These are phyloP conservation scores for Citrus cavaleriei DNA, from an alignment of 345 rosid genomes.

Conservation along the genomic window DNA sequence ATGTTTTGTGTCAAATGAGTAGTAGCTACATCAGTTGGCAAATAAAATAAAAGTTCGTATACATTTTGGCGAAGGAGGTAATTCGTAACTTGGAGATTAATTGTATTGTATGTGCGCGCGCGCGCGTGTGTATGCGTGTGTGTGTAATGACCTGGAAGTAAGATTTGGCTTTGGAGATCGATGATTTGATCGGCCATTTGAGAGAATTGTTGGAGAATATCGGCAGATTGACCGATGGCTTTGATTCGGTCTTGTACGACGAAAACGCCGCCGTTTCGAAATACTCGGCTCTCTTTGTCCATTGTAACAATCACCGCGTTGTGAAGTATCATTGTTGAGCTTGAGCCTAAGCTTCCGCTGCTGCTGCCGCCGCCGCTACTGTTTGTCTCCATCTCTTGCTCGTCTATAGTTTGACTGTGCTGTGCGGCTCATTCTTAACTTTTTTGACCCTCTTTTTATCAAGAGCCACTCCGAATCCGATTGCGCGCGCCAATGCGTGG, in stretches of 20 bases:
- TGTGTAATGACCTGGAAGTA: conserved; percentile 48
- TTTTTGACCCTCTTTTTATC: background rate
- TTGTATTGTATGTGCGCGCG: too few relatives aligned
- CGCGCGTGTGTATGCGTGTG: too few relatives aligned
- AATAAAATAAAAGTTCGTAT: background rate
- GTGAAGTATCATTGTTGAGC: conserved; percentile 32
- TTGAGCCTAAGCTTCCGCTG: background rate
- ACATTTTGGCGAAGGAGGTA: background rate
- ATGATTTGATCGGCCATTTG: conserved; percentile 26
- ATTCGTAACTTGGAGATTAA: background rate
- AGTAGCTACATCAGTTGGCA: background rate
- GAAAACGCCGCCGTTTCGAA: conserved; percentile 47
- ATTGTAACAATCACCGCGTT: conserved; percentile 52
- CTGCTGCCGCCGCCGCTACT: background rate
- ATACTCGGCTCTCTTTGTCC: conserved; percentile 44
- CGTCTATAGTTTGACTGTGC: background rate
- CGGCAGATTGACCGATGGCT: conserved; percentile 54
- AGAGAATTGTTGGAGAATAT: conserved; percentile 40
- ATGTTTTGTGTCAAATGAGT: background rate
- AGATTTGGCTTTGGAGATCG: conserved; percentile 52
- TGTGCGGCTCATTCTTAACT: background rate
- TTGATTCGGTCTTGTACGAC: conserved; percentile 40
- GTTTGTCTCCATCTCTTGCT: conserved; percentile 24
- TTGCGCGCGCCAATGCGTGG: too few relatives aligned
- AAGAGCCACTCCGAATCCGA: too few relatives aligned